These are phyloP conservation scores for Lichtheimia corymbifera DNA, from an alignment of 371 early-diverging fungal species.

Conservation along the genomic window DNA sequence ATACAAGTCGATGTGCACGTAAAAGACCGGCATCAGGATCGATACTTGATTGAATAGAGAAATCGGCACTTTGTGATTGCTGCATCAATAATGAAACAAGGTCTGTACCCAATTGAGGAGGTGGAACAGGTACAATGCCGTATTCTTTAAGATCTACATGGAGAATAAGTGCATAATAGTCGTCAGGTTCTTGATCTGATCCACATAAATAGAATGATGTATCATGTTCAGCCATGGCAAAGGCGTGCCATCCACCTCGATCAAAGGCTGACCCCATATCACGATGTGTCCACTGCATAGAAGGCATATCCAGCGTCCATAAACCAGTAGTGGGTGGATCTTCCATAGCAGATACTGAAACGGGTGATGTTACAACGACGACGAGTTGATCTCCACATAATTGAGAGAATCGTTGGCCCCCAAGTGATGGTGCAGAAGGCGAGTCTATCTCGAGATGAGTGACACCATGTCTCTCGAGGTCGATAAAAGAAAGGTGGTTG, in stretches of 20 bases:
- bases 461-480: conserved; percentile 42
- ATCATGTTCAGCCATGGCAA: conserved; percentile 62
- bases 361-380: conserved; percentile 58
- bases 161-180: conserved; percentile 59
- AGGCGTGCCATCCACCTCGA: conserved; percentile 64
- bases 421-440: conserved; percentile 55
- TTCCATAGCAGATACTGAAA: conserved; percentile 29
- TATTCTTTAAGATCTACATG: conserved; percentile 61
- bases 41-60: conserved; percentile 49
- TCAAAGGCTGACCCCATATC: conserved; percentile 55
- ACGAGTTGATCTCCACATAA: conserved; percentile 65
- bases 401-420: conserved; percentile 70
- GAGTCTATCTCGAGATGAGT: conserved; percentile 57
- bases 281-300: conserved; percentile 66
- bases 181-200: conserved; percentile 56
- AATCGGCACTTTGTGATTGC: conserved; percentile 53
- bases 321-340: conserved; percentile 47
- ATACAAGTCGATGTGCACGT: conserved; percentile 51
- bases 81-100: conserved; percentile 48
- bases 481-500: conserved; percentile 59
- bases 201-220: conserved; percentile 63
- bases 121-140: conserved; percentile 60
- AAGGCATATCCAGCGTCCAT: conserved; percentile 64
- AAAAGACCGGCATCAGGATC: conserved; percentile 37
- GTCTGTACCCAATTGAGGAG: conserved; percentile 55